These are phyloP conservation scores for Podaxis mareebaensis DNA, from an alignment of 768 basidiomycete genomes.

Conservation along the genomic window DNA sequence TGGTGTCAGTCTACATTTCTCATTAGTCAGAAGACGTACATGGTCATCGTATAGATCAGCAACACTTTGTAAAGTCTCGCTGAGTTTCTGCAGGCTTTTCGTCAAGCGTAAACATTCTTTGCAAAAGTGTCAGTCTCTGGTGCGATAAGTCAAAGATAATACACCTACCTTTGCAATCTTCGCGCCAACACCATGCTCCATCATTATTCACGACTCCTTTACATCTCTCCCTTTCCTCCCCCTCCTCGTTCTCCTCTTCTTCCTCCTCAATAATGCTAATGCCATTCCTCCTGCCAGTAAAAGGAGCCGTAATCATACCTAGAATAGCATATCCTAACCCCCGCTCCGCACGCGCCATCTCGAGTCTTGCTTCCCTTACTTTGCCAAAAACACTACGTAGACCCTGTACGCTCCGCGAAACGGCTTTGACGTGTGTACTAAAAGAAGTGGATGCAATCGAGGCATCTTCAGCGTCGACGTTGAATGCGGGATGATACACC, in stretches of 20 bases:
- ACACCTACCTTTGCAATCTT: slow-evolving; percentile 63
- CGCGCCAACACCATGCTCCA: slow-evolving; percentile 88
- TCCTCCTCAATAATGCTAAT: slow-evolving; percentile 44
- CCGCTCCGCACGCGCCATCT: slow-evolving; percentile 78
- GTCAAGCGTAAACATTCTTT: slow-evolving; percentile 77
- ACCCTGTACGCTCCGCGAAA: slow-evolving; percentile 68
- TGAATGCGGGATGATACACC: slow-evolving; percentile 85
- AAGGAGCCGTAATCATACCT: slow-evolving; percentile 69
- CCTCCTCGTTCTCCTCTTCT: slow-evolving; percentile 36
- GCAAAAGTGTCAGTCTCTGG: not conserved
- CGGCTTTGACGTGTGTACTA: slow-evolving; percentile 61
- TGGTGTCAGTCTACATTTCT: not conserved
- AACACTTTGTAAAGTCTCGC: slow-evolving; percentile 70
- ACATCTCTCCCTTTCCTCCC: slow-evolving; percentile 15
- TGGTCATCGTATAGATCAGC: slow-evolving; percentile 82
- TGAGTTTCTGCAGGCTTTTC: slow-evolving; percentile 74
- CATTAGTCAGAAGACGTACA: slow-evolving; percentile 38
- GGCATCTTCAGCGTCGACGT: slow-evolving; percentile 76
- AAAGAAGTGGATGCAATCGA: slow-evolving; percentile 59
- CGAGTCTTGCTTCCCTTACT: slow-evolving; percentile 67
- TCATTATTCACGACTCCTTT: slow-evolving; percentile 62
- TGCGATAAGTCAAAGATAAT: not conserved
- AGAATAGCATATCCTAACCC: slow-evolving; percentile 72
- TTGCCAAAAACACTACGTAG: slow-evolving; percentile 62
- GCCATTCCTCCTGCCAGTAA: slow-evolving; percentile 21